Conservation (phyloP, 768 basidiomycete genomes). For the Russula earlei region DNA sequence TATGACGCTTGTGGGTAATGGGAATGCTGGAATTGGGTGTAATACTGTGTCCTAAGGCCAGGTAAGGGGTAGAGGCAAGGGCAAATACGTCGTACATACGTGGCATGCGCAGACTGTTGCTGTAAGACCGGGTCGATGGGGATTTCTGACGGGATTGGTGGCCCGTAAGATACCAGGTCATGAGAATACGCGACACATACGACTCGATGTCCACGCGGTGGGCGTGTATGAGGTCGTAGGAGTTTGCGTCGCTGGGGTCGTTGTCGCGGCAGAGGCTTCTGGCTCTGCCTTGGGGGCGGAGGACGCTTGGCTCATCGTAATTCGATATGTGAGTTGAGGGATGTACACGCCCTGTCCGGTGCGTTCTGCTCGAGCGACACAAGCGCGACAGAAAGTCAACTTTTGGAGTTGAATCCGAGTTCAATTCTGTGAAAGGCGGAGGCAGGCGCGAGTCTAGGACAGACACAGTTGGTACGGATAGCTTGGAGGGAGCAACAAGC, state of each 20-base stretch:
- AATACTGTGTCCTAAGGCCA: constrained; percentile 14
- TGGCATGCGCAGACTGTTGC: constrained; percentile 19
- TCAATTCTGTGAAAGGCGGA: background rate
- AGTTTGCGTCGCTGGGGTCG: constrained; percentile 6
- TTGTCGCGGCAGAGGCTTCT: constrained; percentile 1
- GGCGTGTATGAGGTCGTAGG: constrained; percentile 12
- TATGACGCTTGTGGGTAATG: constrained; percentile 24
- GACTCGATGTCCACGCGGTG: constrained; percentile 8
- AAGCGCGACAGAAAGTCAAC: too few relatives aligned
- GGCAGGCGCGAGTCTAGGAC: background rate
- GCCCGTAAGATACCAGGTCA: background rate
- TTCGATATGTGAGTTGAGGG: background rate
- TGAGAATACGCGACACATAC: background rate
- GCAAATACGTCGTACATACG: constrained; percentile 4
- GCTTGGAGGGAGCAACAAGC: too few relatives aligned
- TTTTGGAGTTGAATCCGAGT: background rate
- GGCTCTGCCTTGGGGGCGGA: constrained; percentile 9
- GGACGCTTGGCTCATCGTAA: constrained; percentile 12
- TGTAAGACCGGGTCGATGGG: constrained; percentile 21
- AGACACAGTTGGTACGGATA: background rate
- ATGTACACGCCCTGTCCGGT: background rate
- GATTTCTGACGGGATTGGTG: constrained; percentile 13
- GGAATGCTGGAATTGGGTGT: constrained; percentile 20
- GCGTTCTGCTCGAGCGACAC: background rate
- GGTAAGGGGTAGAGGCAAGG: background rate